These are phyloP conservation scores for Fraxinus paxiana DNA, from an alignment of 305 asterid genomes.

Conservation along the genomic window DNA sequence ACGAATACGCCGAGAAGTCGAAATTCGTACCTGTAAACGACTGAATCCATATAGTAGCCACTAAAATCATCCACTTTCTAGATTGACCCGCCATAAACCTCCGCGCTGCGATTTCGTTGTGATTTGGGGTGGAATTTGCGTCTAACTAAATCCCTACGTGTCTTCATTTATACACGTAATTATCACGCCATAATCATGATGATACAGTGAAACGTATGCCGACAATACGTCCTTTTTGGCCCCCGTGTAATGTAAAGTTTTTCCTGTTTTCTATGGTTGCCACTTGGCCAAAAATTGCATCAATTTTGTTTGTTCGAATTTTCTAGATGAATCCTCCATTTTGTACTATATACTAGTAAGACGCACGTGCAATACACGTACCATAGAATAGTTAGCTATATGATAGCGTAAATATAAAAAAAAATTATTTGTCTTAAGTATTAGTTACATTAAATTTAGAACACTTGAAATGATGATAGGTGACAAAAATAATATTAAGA, in stretches of 20 bases:
- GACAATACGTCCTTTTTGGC: neutral
- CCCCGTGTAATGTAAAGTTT: neutral
- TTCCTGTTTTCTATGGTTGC: neutral
- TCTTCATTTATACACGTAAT: neutral
- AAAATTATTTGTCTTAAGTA: no score
- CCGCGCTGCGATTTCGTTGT: neutral
- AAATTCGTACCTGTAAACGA: constrained; percentile 25
- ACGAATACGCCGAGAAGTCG: constrained; percentile 25
- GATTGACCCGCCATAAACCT: neutral
- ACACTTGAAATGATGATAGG: no score
- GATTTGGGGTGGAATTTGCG: neutral
- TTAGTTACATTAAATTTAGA: no score
- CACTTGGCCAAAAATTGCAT: neutral
- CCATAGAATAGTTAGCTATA: no score
- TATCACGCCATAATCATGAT: neutral
- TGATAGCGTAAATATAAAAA: no score
- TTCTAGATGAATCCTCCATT: neutral
- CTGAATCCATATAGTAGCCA: constrained; percentile 25
- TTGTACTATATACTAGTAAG: no score
- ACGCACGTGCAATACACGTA: no score
- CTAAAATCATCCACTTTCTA: constrained; percentile 22
- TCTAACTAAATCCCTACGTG: neutral
- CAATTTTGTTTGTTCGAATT: neutral
- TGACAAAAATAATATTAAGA: no score
- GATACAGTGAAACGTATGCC: neutral